These are phyloP conservation scores for Whalleya microplaca DNA, from an alignment of 2,329 filamentous ascomycete genomes.

Conservation along the genomic window DNA sequence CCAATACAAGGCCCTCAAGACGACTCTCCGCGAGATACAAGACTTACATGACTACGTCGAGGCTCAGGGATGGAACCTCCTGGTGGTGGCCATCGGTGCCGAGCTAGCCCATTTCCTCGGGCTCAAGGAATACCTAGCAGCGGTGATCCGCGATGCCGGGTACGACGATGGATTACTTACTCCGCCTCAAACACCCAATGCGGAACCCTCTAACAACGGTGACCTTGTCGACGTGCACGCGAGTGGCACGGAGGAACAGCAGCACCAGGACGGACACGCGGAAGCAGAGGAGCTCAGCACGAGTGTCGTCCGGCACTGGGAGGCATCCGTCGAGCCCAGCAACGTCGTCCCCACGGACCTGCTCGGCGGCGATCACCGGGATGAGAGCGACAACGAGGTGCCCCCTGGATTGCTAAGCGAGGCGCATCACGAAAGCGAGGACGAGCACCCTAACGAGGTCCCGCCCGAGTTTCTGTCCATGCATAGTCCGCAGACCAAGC, in stretches of 20 bases:
- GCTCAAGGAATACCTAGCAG: conserved; percentile 59
- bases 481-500: conserved; percentile 35
- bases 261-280: conserved; percentile 2
- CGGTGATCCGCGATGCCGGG: conserved; percentile 39
- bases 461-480: conserved; percentile 57
- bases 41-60: conserved; percentile 59
- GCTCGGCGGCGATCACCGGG: conserved; percentile 38
- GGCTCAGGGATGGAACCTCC: conserved; percentile 69
- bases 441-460: conserved; percentile 47
- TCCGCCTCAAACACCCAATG: not conserved
- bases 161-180: conserved; percentile 28
- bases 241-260: not conserved
- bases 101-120: conserved; percentile 70
- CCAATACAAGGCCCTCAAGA: conserved; percentile 60
- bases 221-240: conserved; percentile 24
- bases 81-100: conserved; percentile 76
- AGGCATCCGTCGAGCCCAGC: conserved; percentile 36
- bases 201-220: not conserved
- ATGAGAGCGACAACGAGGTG: conserved; percentile 35
- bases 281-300: conserved; percentile 32
- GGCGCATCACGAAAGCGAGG: conserved; percentile 17
- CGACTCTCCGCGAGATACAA: conserved; percentile 59
- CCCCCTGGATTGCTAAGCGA: conserved; percentile 28
- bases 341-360: conserved; percentile 49
- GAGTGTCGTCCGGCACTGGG: conserved; percentile 41